Conservation (phyloP, 225 moss, liverwort and hornwort species). For the Asterella californica region DNA sequence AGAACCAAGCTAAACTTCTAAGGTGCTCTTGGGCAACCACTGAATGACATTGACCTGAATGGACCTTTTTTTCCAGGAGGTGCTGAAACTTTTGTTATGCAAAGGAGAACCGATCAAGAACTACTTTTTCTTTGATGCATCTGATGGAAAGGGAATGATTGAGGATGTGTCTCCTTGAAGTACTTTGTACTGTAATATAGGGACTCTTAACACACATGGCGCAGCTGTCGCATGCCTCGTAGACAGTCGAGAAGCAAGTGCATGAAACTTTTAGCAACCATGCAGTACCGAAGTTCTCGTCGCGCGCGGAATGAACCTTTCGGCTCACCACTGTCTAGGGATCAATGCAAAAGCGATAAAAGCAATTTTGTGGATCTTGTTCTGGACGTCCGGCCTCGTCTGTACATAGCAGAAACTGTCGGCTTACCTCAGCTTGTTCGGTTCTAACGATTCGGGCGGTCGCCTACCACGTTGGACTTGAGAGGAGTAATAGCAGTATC, state of each 20-base stretch:
- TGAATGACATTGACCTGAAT: not conserved
- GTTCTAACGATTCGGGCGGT: not conserved
- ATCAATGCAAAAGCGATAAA: not conserved
- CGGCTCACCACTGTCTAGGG: not conserved
- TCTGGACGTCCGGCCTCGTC: not conserved
- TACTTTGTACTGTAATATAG: not conserved
- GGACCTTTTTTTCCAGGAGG: slow-evolving; percentile 54
- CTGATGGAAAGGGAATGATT: slow-evolving; percentile 89
- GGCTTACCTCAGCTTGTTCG: not conserved
- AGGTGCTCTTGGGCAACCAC: not conserved
- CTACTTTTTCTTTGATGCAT: slow-evolving; percentile 78
- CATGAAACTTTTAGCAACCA: not conserved
- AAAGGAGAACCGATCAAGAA: slow-evolving; percentile 94
- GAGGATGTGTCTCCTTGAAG: slow-evolving; percentile 54
- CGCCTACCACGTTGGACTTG: not conserved
- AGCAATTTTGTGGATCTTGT: not conserved
- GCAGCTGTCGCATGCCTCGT: not conserved
- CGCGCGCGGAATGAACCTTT: not conserved
- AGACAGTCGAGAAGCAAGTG: not conserved
- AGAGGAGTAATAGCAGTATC: not conserved
- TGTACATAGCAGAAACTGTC: not conserved
- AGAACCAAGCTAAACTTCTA: not conserved
- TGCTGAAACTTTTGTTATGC: slow-evolving; percentile 80
- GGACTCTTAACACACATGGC: not conserved
- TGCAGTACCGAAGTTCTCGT: not conserved